These are phyloP conservation scores for Vitellaria paradoxa DNA, from an alignment of 179 eudicot species.

Conservation along the genomic window DNA sequence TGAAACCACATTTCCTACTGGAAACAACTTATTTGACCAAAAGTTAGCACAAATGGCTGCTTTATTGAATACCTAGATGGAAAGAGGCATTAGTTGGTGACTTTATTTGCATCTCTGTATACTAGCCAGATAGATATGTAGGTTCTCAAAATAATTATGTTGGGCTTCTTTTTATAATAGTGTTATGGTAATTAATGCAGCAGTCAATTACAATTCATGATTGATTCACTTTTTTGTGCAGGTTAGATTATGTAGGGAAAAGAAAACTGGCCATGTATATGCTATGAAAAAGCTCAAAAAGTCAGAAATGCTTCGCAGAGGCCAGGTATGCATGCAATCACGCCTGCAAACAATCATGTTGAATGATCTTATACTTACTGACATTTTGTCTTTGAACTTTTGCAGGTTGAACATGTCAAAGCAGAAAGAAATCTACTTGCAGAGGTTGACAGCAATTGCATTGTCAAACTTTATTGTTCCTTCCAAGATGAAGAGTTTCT, in stretches of 20 bases:
- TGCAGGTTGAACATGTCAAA: constrained; percentile 87
- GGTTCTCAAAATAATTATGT: too few species aligned
- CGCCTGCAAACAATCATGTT: background rate
- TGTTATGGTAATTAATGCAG: too few species aligned
- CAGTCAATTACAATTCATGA: background rate
- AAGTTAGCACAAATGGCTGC: too few species aligned
- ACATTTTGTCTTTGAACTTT: background rate
- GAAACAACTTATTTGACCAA: background rate
- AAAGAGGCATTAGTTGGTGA: constrained; percentile 2
- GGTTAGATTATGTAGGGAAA: constrained; percentile 76
- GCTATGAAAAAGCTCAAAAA: constrained; percentile 85
- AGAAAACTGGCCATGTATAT: constrained; percentile 66
- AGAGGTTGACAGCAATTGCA: constrained; percentile 91
- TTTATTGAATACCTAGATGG: background rate
- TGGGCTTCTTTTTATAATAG: too few species aligned
- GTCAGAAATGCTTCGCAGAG: constrained; percentile 69
- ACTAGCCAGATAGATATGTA: background rate
- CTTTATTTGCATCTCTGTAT: background rate
- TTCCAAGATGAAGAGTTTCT: constrained; percentile 92
- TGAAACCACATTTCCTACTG: too few species aligned
- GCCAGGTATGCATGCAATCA: constrained; percentile 42
- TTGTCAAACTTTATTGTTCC: constrained; percentile 88
- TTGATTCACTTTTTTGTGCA: constrained; percentile 21
- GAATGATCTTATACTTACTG: constrained; percentile 17
- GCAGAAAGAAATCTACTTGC: constrained; percentile 91